phyloP scores from a whole-genome alignment of 139 green algal genomes.

The Chlorella sp. region DNA sequence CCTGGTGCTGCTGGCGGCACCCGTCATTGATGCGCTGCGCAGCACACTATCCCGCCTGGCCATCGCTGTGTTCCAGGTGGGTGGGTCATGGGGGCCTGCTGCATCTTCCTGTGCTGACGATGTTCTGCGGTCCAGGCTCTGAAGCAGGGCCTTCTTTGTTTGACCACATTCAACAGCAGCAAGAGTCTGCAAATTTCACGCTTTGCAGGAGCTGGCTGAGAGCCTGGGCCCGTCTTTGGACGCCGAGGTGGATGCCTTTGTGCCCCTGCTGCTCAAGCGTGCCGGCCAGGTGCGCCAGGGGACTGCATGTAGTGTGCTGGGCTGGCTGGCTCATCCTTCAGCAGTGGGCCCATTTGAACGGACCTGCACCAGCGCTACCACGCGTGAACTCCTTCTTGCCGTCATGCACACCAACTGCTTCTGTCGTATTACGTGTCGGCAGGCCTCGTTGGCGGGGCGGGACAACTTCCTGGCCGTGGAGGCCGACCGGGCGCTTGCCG shows the following conservation, averaged over 20 bases:
- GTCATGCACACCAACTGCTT: too few species aligned
- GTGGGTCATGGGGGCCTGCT: background rate
- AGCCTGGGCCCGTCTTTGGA: constrained; percentile 66
- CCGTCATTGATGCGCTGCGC: constrained; percentile 76
- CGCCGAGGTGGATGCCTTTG: constrained; percentile 80
- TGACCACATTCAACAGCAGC: too few species aligned
- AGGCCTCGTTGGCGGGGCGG: constrained; percentile 72
- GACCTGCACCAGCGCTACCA: too few species aligned
- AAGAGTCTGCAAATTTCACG: too few species aligned
- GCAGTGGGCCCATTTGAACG: too few species aligned
- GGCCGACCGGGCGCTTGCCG: constrained; percentile 69
- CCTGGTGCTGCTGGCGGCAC: constrained; percentile 67
- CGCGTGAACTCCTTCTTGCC: too few species aligned
- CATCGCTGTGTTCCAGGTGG: constrained; percentile 76
- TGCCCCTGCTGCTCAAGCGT: constrained; percentile 83
- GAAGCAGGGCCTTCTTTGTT: too few species aligned
- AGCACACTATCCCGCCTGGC: constrained; percentile 70
- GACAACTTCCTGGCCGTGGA: constrained; percentile 86
- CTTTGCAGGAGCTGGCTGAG: constrained; percentile 67
- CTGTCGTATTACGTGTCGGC: too few species aligned
- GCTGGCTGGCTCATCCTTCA: too few species aligned
- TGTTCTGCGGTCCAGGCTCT: too few species aligned
- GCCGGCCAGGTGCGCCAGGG: constrained; percentile 62
- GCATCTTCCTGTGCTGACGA: too few species aligned
- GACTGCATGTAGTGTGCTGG: too few species aligned